Base-by-base conservation (phyloP, 1,139 yeast genomes). In the Pichia sorboxylosa region DNA sequence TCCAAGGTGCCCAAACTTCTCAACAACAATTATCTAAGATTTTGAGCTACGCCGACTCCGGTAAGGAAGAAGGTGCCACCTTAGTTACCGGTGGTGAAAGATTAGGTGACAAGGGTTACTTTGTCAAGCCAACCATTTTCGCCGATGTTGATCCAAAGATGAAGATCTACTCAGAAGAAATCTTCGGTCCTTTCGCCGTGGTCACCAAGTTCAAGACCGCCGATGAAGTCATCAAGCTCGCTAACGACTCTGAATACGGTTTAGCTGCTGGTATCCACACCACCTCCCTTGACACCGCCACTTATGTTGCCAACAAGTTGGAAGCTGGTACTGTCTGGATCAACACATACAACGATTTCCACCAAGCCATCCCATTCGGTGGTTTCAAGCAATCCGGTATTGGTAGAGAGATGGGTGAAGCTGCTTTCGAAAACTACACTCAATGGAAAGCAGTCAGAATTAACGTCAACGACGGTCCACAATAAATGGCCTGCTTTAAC, bases 221-320 rank as follows among this genome's bases (percentile, higher is more conserved):
- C 38, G 84, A 76, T 39, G 82, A 77, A 51, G 80, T 66, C 35
- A 61, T 77, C 37, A 60, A 61, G 41, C 59, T 65, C 58, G 83
- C 84, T 39, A 78, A 78, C 57, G 69, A 69, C 52, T 65, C 82
- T 22, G 73, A 71, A 38, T 78, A 69, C 52, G 95, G 95, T 45
- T 70, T 84, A 47, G 93, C 85, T 49, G 84, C 93, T 28, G 84
- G 90, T 49, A 61, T 78, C 35, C 81, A 77, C 58, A 75, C 85
- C 34, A 61, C 60, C 36, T 70, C 69, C 48, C 35, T 66, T 35
- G 57, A 59, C 53, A 69, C 64, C 41, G 73, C 73, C 30, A 52
- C 72, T 44, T 62, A 62, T 35, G 80, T 77, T 40, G 61, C 85
- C 32, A 68, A 69, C 56, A 63, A 66, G 57, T 55, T 78, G 41